Evolutionary conservation across 2,329 filamentous ascomycete genomes (phyloP).

Genomic region (Daldinia eschscholtzii): DNA sequence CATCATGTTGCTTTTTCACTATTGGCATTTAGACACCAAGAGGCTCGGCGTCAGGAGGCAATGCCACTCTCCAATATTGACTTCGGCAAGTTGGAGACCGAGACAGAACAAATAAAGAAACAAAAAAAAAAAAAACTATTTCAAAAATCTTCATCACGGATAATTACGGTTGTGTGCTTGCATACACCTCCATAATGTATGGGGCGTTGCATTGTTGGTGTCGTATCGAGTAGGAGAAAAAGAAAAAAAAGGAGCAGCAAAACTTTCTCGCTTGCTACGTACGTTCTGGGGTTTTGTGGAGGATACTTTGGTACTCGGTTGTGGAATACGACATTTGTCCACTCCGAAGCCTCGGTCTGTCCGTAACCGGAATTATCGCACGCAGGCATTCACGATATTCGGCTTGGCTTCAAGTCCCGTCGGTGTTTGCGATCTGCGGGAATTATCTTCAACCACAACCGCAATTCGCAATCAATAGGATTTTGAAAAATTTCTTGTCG

Average conservation of each 20-base stretch:
- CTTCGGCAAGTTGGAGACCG: slow-evolving; percentile 34
- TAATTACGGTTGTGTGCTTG: slow-evolving; percentile 38
- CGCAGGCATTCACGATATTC: background rate
- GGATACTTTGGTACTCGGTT: slow-evolving; percentile 5
- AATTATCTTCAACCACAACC: slow-evolving; percentile 12
- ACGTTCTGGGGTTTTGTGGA: slow-evolving; percentile 20
- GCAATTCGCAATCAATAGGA: slow-evolving; percentile 2
- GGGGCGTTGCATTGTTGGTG: slow-evolving; percentile 20
- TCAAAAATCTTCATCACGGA: slow-evolving; percentile 23
- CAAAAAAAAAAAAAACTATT: slow-evolving; percentile 12
- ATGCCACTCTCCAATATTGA: slow-evolving; percentile 29
- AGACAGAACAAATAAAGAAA: slow-evolving; percentile 17
- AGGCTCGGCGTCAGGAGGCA: slow-evolving; percentile 28
- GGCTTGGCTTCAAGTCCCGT: background rate
- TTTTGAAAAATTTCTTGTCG: slow-evolving; percentile 10
- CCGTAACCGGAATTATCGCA: slow-evolving; percentile 34
- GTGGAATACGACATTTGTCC: slow-evolving; percentile 29
- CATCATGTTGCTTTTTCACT: slow-evolving; percentile 27
- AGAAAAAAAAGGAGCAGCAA: slow-evolving; percentile 15
- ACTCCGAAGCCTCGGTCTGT: slow-evolving; percentile 37
- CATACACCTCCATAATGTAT: slow-evolving; percentile 1
- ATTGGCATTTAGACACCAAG: slow-evolving; percentile 31
- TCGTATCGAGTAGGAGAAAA: slow-evolving; percentile 16
- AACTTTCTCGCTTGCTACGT: slow-evolving; percentile 34
- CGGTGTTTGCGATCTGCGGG: slow-evolving; percentile 26